Evolutionary conservation across 257 asterid species (phyloP).

Genomic region (Echites panduratus): DNA sequence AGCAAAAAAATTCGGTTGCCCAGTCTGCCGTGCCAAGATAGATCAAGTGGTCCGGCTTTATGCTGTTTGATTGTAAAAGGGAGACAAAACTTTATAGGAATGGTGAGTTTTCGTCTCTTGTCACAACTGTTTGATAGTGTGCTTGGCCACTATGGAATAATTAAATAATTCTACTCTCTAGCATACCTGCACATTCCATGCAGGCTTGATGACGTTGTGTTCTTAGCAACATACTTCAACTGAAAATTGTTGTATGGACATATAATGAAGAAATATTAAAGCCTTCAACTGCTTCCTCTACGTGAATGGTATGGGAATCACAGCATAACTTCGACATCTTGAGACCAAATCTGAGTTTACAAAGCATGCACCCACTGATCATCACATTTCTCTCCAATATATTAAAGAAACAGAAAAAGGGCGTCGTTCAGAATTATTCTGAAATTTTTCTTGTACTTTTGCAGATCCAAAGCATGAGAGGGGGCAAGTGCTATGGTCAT

Average conservation of each 20-base stretch:
- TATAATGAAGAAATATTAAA: neutral
- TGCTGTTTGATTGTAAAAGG: conserved; percentile 43
- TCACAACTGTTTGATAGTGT: neutral
- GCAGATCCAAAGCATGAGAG: neutral
- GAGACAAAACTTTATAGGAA: conserved; percentile 5
- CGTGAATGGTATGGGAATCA: neutral
- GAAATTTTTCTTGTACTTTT: neutral
- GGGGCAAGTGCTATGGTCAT: neutral
- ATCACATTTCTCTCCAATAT: neutral
- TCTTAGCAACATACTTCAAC: neutral
- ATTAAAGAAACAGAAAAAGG: neutral
- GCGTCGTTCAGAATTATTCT: neutral
- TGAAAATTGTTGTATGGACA: neutral
- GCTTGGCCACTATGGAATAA: neutral
- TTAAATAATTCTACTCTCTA: neutral
- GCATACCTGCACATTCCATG: too few species aligned
- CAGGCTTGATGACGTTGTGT: neutral
- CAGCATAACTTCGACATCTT: neutral
- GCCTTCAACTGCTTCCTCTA: neutral
- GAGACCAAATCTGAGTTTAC: neutral
- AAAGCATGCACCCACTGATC: neutral
- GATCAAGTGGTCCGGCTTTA: conserved; percentile 70
- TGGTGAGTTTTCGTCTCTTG: conserved; percentile 4
- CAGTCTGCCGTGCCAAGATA: conserved; percentile 79
- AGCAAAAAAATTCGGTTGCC: conserved; percentile 86